Evolutionary conservation across 768 basidiomycete genomes (phyloP).

Genomic region (Amanita brunnescens): DNA sequence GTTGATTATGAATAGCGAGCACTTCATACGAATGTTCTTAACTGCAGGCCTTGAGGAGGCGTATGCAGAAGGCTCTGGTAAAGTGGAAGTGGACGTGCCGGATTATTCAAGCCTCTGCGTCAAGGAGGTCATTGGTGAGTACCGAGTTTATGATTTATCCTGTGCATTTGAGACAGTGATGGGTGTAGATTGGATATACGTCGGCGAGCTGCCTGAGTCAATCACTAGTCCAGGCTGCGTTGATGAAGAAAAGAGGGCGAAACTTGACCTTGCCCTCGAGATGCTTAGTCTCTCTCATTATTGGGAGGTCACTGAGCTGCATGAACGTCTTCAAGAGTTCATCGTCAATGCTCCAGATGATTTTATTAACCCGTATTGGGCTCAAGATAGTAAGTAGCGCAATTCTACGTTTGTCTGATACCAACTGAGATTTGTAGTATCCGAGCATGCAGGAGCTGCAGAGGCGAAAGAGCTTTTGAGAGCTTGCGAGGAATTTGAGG

Average conservation of each 20-base stretch:
- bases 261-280: slow-evolving; percentile 5
- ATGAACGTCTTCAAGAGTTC: slow-evolving; percentile 5
- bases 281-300: slow-evolving; percentile 7
- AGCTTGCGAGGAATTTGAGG: slow-evolving; percentile 21
- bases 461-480: slow-evolving; percentile 15
- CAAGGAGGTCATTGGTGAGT: slow-evolving; percentile 16
- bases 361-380: slow-evolving; percentile 21
- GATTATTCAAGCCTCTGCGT: background rate
- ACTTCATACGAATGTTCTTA: slow-evolving; percentile 22
- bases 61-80: slow-evolving; percentile 2
- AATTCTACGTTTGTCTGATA: background rate
- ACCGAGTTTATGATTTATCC: background rate
- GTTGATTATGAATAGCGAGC: slow-evolving; percentile 24
- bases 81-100: slow-evolving; percentile 7
- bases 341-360: slow-evolving; percentile 10
- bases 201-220: slow-evolving; percentile 11
- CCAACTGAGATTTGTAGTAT: slow-evolving; percentile 13
- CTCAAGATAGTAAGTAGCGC: slow-evolving; percentile 18
- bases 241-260: slow-evolving; percentile 7
- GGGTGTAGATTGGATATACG: slow-evolving; percentile 4
- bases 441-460: slow-evolving; percentile 11
- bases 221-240: slow-evolving; percentile 18
- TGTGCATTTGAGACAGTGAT: no score
- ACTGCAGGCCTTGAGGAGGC: slow-evolving; percentile 13
- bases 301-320: slow-evolving; percentile 6